Evolutionary conservation across 2,329 filamentous ascomycete species (phyloP), one percentile per base, ranked within the genome.

Genomic region (Tolypocladium paradoxum): DNA sequence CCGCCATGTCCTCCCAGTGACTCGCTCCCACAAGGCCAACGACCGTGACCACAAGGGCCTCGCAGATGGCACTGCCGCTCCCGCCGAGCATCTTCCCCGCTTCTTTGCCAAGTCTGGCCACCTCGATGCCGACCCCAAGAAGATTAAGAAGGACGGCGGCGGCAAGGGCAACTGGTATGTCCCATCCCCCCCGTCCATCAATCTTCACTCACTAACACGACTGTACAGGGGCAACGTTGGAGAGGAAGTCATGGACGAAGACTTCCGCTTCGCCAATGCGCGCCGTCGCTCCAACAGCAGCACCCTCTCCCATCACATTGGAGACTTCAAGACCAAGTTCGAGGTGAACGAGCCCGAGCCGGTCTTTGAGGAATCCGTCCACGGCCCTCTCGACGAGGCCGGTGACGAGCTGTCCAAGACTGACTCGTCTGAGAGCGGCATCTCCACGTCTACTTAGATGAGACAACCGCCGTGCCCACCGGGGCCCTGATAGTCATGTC

Each of bases 301-400:
- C 73, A 84, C 79, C 64, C 79, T 86, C 62, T 84, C 82, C 53
- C 79, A 83, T 64, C 77, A 83, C 62, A 75, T 89, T 61, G 79
- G 81, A 56, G 83, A 91, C 68, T 89, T 96, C 76, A 95, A 93
- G 80, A 95, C 91, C 72, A 99, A 99, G 76, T 97, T 96, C 68
- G 93, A 99, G 72, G 77, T 88, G 61, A 79, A 90, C 67, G 93
- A 97, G 63, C 78, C 82, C 20, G 92, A 97, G 65, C 91, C 90
- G 40, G 88, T 95, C 65, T 96, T 96, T 61, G 90, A 97, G 69
- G 91, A 96, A 72, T 80, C 82, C 52, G 57, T 93, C 55, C 89
- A 95, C 65, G 90, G 88, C 33, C 78, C 84, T 20, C 63, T 71
- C 50, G 73, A 74, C 31, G 80, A 82, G 50, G 75, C 82, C 50